These are phyloP conservation scores for Xylaria polymorpha DNA, from an alignment of 2,329 filamentous ascomycete species.

Conservation along the genomic window DNA sequence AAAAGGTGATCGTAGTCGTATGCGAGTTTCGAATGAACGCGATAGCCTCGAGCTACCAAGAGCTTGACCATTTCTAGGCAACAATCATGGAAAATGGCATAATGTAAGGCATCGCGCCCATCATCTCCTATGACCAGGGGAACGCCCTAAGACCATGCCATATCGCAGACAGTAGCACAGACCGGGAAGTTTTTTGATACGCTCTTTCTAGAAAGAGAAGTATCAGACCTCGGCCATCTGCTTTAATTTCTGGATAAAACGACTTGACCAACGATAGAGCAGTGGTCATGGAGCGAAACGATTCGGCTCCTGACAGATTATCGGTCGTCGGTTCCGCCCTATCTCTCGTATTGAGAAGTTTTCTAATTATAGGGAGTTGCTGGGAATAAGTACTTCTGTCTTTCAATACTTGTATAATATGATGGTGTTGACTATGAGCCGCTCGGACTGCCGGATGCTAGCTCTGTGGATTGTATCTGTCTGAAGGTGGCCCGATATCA, in stretches of 20 bases:
- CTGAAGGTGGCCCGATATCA: not conserved
- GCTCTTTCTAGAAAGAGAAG: not conserved
- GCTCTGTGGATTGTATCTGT: too few species aligned
- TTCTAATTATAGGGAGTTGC: not conserved
- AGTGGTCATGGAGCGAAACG: not conserved
- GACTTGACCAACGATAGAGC: not conserved
- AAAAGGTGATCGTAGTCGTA: not conserved
- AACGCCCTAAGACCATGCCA: constrained; percentile 6
- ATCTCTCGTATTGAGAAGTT: not conserved
- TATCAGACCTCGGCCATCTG: not conserved
- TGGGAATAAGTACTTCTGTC: not conserved
- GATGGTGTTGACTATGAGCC: not conserved
- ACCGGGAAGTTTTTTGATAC: not conserved
- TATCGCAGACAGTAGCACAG: not conserved
- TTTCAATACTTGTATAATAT: not conserved
- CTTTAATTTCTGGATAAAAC: not conserved
- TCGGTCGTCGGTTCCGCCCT: too few species aligned
- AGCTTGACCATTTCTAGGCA: not conserved
- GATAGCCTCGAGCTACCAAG: not conserved
- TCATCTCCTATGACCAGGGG: not conserved
- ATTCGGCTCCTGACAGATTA: not conserved
- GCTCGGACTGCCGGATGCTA: constrained; percentile 1
- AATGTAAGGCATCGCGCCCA: constrained; percentile 3
- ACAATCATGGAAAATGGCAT: not conserved
- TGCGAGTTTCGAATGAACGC: constrained; percentile 10